phyloP scores from a whole-genome alignment of 768 basidiomycete species.

The Rhodotorula graminis region DNA sequence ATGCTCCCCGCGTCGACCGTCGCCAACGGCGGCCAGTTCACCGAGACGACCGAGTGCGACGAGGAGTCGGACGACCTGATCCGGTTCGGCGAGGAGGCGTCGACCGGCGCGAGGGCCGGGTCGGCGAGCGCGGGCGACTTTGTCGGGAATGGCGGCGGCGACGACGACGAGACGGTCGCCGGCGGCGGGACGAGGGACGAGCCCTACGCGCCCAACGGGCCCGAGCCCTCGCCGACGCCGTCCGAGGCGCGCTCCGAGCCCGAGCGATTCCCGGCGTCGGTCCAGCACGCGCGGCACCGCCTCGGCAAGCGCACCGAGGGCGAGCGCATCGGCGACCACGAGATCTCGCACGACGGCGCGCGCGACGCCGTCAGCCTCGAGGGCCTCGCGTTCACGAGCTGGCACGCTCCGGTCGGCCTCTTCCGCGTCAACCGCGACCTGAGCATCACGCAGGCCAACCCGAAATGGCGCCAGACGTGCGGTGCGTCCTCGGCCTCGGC shows the following conservation, averaged over 20 bases:
- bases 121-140: neutral
- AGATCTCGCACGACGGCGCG: slow-evolving; percentile 9
- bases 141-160: too few species aligned
- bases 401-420: slow-evolving; percentile 9
- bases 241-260: neutral
- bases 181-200: neutral
- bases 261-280: neutral
- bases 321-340: neutral
- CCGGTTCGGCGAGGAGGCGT: neutral
- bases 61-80: neutral
- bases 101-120: too few species aligned
- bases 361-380: slow-evolving; percentile 13
- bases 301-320: neutral
- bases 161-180: neutral
- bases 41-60: neutral
- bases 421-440: slow-evolving; percentile 20
- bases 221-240: neutral
- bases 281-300: neutral
- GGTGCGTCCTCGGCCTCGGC: neutral
- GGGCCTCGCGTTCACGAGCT: slow-evolving; percentile 15
- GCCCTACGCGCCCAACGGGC: neutral
- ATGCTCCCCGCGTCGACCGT: slow-evolving; percentile 3
- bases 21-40: neutral
- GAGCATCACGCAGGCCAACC: slow-evolving; percentile 11
- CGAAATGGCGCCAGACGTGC: neutral